Evolutionary conservation across 352 stramenopile species (phyloP).

Genomic region (Vaucheria bursata): DNA sequence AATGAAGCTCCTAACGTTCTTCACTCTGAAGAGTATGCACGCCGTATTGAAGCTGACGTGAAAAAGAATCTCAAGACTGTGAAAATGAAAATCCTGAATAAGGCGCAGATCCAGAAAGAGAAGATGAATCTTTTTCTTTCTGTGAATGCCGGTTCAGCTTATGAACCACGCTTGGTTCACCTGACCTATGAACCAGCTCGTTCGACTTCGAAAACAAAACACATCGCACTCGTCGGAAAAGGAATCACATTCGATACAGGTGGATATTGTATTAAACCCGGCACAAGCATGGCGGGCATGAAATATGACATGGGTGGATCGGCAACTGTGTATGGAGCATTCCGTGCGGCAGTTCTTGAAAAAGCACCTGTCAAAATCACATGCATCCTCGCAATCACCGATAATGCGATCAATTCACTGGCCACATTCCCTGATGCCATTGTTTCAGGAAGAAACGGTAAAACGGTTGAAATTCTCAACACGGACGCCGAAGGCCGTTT

Average conservation of each 20-base stretch:
- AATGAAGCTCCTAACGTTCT: neutral
- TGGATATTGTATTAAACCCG: constrained; percentile 67
- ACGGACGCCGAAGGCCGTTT: constrained; percentile 48
- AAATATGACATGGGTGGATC: constrained; percentile 69
- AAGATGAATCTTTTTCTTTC: neutral
- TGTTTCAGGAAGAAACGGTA: constrained; percentile 26
- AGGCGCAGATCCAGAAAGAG: neutral
- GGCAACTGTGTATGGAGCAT: neutral
- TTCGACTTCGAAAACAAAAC: constrained; percentile 45
- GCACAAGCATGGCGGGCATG: constrained; percentile 58
- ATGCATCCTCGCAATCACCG: constrained; percentile 9
- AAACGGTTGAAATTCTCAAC: constrained; percentile 46
- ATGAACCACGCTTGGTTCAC: neutral
- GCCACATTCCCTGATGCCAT: constrained; percentile 39
- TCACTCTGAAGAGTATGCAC: neutral
- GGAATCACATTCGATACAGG: constrained; percentile 65
- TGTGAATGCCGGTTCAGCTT: neutral
- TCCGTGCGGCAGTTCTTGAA: neutral
- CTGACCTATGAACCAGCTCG: neutral
- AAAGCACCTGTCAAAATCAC: neutral
- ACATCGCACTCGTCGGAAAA: constrained; percentile 63
- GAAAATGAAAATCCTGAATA: neutral
- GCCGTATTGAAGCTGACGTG: neutral
- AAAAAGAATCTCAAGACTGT: neutral
- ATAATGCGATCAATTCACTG: constrained; percentile 26